A percentile compares a stretch with the other conserved stretches of the same genome.
These are phyloP conservation scores for Ustilago hordei DNA, from an alignment of 1,284 basidiomycete species.

Conservation along the genomic window DNA sequence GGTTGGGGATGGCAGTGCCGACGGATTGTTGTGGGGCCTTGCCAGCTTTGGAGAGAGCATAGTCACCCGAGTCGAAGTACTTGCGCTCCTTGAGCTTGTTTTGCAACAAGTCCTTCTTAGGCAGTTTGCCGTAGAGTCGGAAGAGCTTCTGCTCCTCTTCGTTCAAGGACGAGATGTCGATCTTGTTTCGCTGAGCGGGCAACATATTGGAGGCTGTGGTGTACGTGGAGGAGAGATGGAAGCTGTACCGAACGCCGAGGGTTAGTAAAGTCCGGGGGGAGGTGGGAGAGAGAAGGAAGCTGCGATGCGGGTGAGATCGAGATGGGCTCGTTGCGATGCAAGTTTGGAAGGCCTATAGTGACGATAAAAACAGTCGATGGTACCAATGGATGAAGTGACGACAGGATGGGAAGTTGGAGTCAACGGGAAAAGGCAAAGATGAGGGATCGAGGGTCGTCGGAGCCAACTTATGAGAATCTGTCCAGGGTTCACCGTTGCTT, in stretches of 20 bases:
- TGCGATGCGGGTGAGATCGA: not conserved
- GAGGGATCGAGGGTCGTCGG: not conserved
- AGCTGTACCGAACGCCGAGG: not conserved
- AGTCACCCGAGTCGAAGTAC: constrained; percentile 98
- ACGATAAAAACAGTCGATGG: not conserved
- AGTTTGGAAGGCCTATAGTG: not conserved
- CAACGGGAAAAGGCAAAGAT: not conserved
- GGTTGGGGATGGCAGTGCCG: constrained; percentile 93
- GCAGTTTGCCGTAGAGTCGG: constrained; percentile 92
- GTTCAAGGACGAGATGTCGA: constrained; percentile 88
- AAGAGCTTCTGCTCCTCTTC: constrained; percentile 95
- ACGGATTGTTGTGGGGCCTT: constrained; percentile 86
- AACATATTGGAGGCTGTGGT: constrained; percentile 74
- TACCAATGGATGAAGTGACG: not conserved
- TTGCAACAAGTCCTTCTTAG: constrained; percentile 89
- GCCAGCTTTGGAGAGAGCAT: constrained; percentile 93
- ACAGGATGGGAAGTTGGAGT: not conserved
- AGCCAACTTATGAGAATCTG: not conserved
- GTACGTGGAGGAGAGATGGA: not conserved
- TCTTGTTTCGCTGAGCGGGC: constrained; percentile 85
- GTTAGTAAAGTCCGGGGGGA: not conserved
- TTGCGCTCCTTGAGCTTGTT: constrained; percentile 99
- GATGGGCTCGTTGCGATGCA: not conserved
- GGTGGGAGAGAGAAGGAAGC: not conserved
- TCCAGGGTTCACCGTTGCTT: constrained; percentile 17